These are phyloP conservation scores for Exserohilum turcica DNA, from an alignment of 2,329 filamentous ascomycete genomes.

Conservation along the genomic window DNA sequence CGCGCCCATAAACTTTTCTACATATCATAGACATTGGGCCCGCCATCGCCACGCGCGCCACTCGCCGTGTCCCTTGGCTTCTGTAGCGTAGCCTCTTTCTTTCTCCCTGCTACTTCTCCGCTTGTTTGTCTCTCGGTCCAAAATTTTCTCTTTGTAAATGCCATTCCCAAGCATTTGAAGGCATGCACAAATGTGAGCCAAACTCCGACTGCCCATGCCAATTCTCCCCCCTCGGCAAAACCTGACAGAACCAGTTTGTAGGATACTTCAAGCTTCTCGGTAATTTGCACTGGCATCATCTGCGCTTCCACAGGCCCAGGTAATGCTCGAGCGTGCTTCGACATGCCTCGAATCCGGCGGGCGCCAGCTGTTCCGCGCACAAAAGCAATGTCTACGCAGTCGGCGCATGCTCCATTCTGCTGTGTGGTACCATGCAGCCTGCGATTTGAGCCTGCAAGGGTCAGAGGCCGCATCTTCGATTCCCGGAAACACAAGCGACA, in stretches of 20 bases:
- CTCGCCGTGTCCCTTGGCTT: constrained; percentile 2
- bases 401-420: constrained; percentile 59
- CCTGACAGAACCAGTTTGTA: constrained; percentile 13
- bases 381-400: constrained; percentile 47
- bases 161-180: constrained; percentile 17
- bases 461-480: constrained; percentile 32
- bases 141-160: constrained; percentile 7
- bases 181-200: constrained; percentile 22
- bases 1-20: constrained; percentile 31
- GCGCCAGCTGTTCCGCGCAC: constrained; percentile 55
- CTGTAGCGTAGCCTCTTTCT: constrained; percentile 10
- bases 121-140: not conserved
- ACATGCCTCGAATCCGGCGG: constrained; percentile 64
- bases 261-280: constrained; percentile 13
- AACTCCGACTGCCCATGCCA: constrained; percentile 15
- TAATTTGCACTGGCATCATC: constrained; percentile 30
- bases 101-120: not conserved
- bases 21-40: constrained; percentile 20
- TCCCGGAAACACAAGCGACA: constrained; percentile 15
- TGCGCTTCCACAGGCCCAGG: constrained; percentile 31
- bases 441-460: constrained; percentile 50
- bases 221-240: not conserved
- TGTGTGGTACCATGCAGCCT: constrained; percentile 62
- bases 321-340: constrained; percentile 65
- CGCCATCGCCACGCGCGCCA: constrained; percentile 18